Base-by-base conservation (phyloP, 805 yeast species). In the Candida silvatica region DNA sequence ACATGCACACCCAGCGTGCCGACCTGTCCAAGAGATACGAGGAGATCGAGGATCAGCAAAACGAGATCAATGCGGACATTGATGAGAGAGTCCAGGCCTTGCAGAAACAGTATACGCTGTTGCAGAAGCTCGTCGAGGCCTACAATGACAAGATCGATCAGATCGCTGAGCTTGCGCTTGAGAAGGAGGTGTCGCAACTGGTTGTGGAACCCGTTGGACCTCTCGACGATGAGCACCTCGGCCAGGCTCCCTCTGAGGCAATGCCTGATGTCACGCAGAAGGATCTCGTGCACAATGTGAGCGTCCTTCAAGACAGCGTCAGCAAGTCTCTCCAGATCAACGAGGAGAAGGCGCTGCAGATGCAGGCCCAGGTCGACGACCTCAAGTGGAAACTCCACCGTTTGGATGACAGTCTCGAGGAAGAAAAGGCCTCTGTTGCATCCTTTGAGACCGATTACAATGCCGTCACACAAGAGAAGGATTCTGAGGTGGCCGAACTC, bases 1-100 rank as follows among this genome's bases (percentile, higher is more conserved):
- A 66, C 35, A 65, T 80, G 58, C 76, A 72, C 45, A 57, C 59
- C 22, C 84, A 79, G 47, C 64, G 84, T 37, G 84, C 78, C 33
- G 66, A 66, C 31, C 52, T 80, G 4, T 64, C 77, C 5, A 66
- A 67, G 41, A 56, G 68, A 14, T 64, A 81, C 33, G 85, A 80
- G 37, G 29, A 48, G 3, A 44, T 58, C 9, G 56, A 54, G 33
- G 48, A 52, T 28, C 66, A 69, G 38, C 55, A 70, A 34, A 32
- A 39, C 6, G 74, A 70, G 31, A 74, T 70, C 29, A 52, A 67
- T 7, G 63, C 62, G n/a, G 51, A 58, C 5, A 64, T 74, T 6
- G 63, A 66, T 23, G 66, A 68, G 14, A 73, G 69, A 40, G 75
- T 75, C 38, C 46, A 56, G 16, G 73, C 67, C 26, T 66, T 77